These are phyloP conservation scores for Penicillium goetzii DNA, from an alignment of 495 filamentous ascomycete species.

Conservation along the genomic window DNA sequence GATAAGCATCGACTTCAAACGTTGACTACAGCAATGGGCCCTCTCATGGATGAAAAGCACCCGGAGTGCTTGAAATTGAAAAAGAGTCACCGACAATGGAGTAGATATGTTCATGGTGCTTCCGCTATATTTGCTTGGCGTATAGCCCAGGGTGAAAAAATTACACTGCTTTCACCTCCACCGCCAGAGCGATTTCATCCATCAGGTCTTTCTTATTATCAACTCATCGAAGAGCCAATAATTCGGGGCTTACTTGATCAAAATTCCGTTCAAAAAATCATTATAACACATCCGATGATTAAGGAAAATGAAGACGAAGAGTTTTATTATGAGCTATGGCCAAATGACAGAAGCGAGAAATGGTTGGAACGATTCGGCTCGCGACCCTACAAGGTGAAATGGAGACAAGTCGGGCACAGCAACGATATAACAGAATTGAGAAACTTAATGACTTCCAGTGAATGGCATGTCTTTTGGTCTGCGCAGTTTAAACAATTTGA, in stretches of 20 bases:
- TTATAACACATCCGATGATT: slow-evolving; percentile 1
- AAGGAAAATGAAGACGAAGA: slow-evolving; percentile 2
- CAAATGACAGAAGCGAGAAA: not conserved
- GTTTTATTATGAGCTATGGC: slow-evolving; percentile 6
- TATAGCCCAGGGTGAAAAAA: slow-evolving; percentile 3
- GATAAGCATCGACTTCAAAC: slow-evolving; percentile 1
- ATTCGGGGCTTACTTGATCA: not conserved
- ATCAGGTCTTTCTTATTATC: slow-evolving; percentile 4
- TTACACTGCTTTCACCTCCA: slow-evolving; percentile 7
- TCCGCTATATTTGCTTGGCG: slow-evolving; percentile 7
- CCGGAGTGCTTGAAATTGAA: not conserved
- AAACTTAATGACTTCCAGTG: slow-evolving; percentile 7
- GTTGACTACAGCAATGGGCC: slow-evolving; percentile 8
- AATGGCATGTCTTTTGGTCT: slow-evolving; percentile 4
- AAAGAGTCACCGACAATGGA: slow-evolving; percentile 1
- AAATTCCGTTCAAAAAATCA: slow-evolving; percentile 6
- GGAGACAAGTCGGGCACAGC: slow-evolving; percentile 3
- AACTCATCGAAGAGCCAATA: slow-evolving; percentile 2
- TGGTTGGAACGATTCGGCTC: slow-evolving; percentile 1
- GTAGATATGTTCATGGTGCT: slow-evolving; percentile 7
- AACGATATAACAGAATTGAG: slow-evolving; percentile 3
- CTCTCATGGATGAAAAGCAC: slow-evolving; percentile 7
- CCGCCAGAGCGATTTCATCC: slow-evolving; percentile 7
- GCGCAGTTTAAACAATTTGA: slow-evolving; percentile 1
- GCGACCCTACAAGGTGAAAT: slow-evolving; percentile 1